Conservation (phyloP, 768 basidiomycete genomes). For the Gautieria morchelliformis region DNA sequence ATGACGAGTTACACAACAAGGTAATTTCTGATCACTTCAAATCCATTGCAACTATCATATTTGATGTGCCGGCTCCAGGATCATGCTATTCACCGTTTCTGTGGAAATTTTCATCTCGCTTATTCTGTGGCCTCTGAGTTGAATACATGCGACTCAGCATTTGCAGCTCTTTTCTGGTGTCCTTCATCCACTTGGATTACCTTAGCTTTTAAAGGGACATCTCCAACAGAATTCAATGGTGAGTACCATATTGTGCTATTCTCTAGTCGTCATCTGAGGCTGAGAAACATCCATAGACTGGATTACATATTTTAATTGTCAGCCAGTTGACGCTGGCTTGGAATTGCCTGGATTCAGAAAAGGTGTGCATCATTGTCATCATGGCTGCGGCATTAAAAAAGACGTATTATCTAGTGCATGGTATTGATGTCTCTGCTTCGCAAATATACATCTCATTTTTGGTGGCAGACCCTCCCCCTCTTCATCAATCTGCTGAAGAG, state of each 20-base stretch:
- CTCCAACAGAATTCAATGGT: slow-evolving; percentile 11
- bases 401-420: background rate
- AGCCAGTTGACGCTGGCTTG: background rate
- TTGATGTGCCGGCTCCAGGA: background rate
- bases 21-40: too few species aligned
- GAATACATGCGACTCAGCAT: slow-evolving; percentile 12
- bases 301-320: slow-evolving; percentile 12
- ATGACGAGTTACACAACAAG: too few species aligned
- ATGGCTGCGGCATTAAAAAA: background rate
- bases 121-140: slow-evolving; percentile 13
- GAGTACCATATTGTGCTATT: background rate
- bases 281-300: slow-evolving; percentile 8
- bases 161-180: slow-evolving; percentile 15
- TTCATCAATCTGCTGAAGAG: too few species aligned
- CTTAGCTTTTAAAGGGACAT: slow-evolving; percentile 14
- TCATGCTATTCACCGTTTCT: background rate
- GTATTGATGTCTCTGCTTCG: background rate
- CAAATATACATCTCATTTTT: background rate
- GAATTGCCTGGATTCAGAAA: slow-evolving; percentile 4
- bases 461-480: too few species aligned
- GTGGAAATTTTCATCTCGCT: background rate
- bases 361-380: background rate
- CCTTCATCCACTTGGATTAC: slow-evolving; percentile 13
- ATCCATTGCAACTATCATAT: background rate
- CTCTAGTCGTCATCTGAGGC: background rate